phyloP scores from a whole-genome alignment of 805 yeast species.

The Sugiyamaella marilandica region DNA sequence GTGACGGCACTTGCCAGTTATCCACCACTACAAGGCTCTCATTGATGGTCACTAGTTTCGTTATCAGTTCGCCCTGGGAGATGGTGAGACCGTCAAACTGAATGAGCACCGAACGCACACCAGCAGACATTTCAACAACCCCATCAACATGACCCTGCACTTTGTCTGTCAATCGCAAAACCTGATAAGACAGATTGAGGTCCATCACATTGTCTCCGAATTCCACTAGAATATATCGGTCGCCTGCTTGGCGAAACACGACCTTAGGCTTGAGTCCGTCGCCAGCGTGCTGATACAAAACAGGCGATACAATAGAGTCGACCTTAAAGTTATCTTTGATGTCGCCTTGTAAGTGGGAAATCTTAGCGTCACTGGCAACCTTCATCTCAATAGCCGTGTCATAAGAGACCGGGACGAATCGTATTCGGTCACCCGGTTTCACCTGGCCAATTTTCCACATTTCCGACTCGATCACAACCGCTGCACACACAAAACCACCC shows the following conservation, averaged over 20 bases:
- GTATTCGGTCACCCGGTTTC: slow-evolving; percentile 84
- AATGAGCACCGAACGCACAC: slow-evolving; percentile 90
- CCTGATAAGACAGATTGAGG: slow-evolving; percentile 77
- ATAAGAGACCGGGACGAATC: slow-evolving; percentile 72
- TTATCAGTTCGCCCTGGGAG: slow-evolving; percentile 57
- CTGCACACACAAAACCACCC: slow-evolving; percentile 97
- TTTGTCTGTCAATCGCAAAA: slow-evolving; percentile 72
- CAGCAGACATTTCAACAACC: slow-evolving; percentile 92
- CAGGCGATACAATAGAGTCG: slow-evolving; percentile 55
- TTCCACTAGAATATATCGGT: slow-evolving; percentile 84
- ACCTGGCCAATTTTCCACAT: slow-evolving; percentile 99
- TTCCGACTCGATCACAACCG: slow-evolving; percentile 92
- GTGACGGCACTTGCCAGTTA: slow-evolving; percentile 82
- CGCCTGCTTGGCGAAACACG: slow-evolving; percentile 95
- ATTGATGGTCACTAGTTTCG: slow-evolving; percentile 68
- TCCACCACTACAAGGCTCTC: slow-evolving; percentile 64
- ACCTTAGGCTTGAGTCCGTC: slow-evolving; percentile 58
- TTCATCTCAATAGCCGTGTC: slow-evolving; percentile 64
- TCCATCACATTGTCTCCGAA: slow-evolving; percentile 89
- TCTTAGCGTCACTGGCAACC: slow-evolving; percentile 48
- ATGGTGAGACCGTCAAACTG: slow-evolving; percentile 68
- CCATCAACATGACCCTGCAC: slow-evolving; percentile 68
- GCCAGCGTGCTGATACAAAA: slow-evolving; percentile 49
- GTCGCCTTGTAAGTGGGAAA: slow-evolving; percentile 21
- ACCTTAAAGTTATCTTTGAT: slow-evolving; percentile 60